Percentiles rank a stretch among this genome's conserved stretches.
phyloP scores from a whole-genome alignment of 2,329 filamentous ascomycete species.

The Aspergillus tamarii region DNA sequence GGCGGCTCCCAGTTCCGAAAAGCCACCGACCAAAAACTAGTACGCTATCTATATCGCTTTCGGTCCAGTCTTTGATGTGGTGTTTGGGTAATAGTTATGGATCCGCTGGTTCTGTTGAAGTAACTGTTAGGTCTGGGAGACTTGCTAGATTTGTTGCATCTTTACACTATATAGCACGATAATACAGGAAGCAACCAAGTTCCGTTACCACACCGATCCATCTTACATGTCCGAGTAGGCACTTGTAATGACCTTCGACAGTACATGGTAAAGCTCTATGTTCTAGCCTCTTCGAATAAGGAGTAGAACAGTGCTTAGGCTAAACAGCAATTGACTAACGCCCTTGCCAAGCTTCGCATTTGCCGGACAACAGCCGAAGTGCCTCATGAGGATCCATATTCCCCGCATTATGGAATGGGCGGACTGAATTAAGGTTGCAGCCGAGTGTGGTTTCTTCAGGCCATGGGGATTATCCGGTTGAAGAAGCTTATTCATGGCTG shows the following conservation, averaged over 20 bases:
- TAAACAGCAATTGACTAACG: background rate
- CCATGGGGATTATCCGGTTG: conserved; percentile 3
- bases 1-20: background rate
- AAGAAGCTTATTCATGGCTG: background rate
- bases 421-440: background rate
- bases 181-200: background rate
- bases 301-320: background rate
- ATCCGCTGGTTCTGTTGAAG: background rate
- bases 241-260: too few relatives aligned
- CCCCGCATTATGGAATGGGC: background rate
- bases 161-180: background rate
- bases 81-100: background rate
- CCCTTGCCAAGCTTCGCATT: background rate
- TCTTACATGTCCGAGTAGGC: background rate
- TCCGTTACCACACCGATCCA: background rate
- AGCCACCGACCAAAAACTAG: background rate
- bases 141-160: background rate
- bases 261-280: background rate
- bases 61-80: background rate
- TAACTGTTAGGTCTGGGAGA: background rate
- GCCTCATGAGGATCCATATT: background rate
- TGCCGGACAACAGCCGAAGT: conserved; percentile 1
- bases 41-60: too few relatives aligned
- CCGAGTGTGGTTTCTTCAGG: background rate
- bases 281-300: background rate